Evolutionary conservation across 805 yeast species (phyloP), one percentile per base, ranked within the genome.

Genomic region (Barnettozyma populi): DNA sequence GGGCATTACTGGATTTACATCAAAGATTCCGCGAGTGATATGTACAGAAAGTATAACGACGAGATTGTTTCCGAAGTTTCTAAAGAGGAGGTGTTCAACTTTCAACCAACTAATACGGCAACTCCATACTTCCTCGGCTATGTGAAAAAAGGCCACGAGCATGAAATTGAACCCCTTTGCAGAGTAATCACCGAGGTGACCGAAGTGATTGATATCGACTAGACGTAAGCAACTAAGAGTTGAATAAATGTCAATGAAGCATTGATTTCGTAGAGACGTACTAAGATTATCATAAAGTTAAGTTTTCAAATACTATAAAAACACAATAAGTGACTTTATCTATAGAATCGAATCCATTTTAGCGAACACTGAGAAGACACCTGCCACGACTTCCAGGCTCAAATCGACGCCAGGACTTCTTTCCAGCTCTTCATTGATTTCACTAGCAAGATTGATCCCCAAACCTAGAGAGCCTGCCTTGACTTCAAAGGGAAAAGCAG

Each of bases 1-100:
- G 99, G 99, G 2, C 99, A 94, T 66, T 94, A 94, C 65, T 94
- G 98, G 97, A 79, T 92, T 16, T 94, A 92, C 62, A 90, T 94
- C 52, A 80, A 78, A 50, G 98, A 94, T 65, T 78, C 81, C 3
- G 75, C 75, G 52, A 72, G 74, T 18, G 75, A 78, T 25, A 68
- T 86, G 19, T 94, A 81, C 78, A 73, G 97, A 52, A 90, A 89
- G 69, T 94, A 94, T 65, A 94, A 94, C 61, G 99, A 94, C 68
- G 98, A 94, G 59, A 74, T 76, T n/a, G 95, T 94, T n/a, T 80
- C 89, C 2, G 95, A 84, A 53, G 97, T 86, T 1, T 69, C 79
- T 0, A 69, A 73, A 1, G 73, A 71, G 20, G 89, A 85, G 60
- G 86, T 86, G 4, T 77, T 83, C 64, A 82, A 86, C 61, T 81